Conservation (phyloP, 2,329 filamentous ascomycete genomes). For the Cercospora berteroae region DNA sequence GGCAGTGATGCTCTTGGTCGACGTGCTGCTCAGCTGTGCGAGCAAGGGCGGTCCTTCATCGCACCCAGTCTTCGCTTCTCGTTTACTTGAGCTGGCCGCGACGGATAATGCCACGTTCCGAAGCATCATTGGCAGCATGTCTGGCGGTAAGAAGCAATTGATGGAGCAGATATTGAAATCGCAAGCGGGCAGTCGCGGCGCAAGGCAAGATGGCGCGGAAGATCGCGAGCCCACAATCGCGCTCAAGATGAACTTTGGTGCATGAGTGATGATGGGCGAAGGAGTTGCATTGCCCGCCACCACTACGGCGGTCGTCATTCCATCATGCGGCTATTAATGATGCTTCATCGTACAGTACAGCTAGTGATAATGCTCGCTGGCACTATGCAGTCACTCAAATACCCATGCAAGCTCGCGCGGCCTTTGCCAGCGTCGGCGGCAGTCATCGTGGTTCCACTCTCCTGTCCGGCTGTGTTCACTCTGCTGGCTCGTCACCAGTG, state of each 20-base stretch:
- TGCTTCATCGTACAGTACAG: not conserved
- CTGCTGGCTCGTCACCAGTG: not conserved
- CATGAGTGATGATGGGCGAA: not conserved
- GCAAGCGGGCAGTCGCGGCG: conserved; percentile 44
- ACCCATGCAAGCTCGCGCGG: conserved; percentile 1
- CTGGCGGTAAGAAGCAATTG: conserved; percentile 66
- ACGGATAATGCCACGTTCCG: conserved; percentile 72
- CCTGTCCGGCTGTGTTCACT: not conserved
- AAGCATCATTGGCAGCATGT: conserved; percentile 69
- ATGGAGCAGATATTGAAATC: conserved; percentile 64
- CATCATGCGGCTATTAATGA: not conserved
- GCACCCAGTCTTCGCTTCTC: conserved; percentile 70
- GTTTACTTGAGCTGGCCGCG: conserved; percentile 78
- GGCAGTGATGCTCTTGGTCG: conserved; percentile 71
- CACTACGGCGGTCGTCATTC: not conserved
- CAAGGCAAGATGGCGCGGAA: conserved; percentile 44
- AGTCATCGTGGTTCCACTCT: too few species aligned
- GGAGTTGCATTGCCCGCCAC: not conserved
- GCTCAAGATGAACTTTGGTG: conserved; percentile 82
- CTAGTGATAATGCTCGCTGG: conserved; percentile 4
- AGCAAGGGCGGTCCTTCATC: conserved; percentile 51
- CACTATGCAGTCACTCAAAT: conserved; percentile 10
- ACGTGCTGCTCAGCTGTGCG: conserved; percentile 73
- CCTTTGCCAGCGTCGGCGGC: not conserved
- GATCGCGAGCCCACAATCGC: conserved; percentile 75